These are phyloP conservation scores for Cercospora sp. DNA, from an alignment of 2,329 filamentous ascomycete species.

Conservation along the genomic window DNA sequence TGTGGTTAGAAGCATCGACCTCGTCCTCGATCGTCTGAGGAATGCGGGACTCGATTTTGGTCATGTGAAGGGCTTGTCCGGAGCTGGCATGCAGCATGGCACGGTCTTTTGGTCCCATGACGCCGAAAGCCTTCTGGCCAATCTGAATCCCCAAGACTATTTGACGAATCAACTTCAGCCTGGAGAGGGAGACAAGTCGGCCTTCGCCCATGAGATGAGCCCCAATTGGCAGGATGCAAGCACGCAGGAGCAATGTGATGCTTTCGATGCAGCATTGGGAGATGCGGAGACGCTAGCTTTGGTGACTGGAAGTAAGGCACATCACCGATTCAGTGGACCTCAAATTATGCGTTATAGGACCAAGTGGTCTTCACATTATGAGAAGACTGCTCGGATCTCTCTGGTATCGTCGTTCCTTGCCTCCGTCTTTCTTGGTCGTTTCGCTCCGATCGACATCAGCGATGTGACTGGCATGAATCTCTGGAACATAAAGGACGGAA, in stretches of 20 bases:
- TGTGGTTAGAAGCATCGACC: conserved; percentile 95
- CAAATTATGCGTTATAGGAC: conserved; percentile 88
- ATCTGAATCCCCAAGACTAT: conserved; percentile 60
- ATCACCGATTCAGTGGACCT: conserved; percentile 97
- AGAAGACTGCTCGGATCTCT: conserved; percentile 78
- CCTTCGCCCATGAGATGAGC: conserved; percentile 81
- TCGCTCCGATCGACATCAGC: conserved; percentile 89
- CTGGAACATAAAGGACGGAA: conserved; percentile 78
- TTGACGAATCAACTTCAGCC: conserved; percentile 70
- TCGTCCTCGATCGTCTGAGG: conserved; percentile 73
- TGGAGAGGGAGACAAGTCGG: conserved; percentile 47
- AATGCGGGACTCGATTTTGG: conserved; percentile 70
- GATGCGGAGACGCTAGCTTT: conserved; percentile 68
- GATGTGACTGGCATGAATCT: conserved; percentile 97
- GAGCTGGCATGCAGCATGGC: conserved; percentile 95
- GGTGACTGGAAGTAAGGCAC: conserved; percentile 85
- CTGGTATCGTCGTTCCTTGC: conserved; percentile 95
- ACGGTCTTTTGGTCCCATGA: conserved; percentile 87
- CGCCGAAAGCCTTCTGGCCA: conserved; percentile 65
- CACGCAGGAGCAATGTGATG: conserved; percentile 87
- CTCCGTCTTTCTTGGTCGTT: conserved; percentile 78
- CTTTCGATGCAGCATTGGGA: conserved; percentile 75
- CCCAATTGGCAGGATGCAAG: conserved; percentile 99
- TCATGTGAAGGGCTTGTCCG: conserved; percentile 78
- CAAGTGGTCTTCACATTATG: conserved; percentile 78